A percentile compares a stretch with the other conserved stretches of the same genome.
These are phyloP conservation scores for Lithocarpus polystachyus DNA, from an alignment of 306 rosid species.

Conservation along the genomic window DNA sequence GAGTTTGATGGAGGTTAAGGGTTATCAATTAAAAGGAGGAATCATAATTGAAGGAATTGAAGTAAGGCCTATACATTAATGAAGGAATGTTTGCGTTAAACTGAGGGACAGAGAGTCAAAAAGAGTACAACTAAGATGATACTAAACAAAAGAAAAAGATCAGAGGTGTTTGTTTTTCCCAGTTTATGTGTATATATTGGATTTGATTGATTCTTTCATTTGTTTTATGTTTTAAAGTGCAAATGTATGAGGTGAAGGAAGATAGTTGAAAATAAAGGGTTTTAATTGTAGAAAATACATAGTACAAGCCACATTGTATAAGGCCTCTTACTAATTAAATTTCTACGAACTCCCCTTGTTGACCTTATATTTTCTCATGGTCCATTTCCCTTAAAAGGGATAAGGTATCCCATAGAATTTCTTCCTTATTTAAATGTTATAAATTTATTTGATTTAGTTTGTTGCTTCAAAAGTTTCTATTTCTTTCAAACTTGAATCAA, in stretches of 20 bases:
- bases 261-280: neutral
- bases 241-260: neutral
- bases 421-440: no score
- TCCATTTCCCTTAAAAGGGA: no score
- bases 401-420: no score
- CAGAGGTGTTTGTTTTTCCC: neutral
- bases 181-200: neutral
- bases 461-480: no score
- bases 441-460: no score
- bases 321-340: no score
- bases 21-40: slow-evolving; percentile 60
- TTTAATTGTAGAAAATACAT: no score
- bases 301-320: no score
- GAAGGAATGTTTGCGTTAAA: neutral
- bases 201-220: neutral
- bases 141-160: neutral
- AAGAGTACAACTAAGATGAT: no score
- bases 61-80: slow-evolving; percentile 40
- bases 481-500: no score
- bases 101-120: neutral
- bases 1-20: slow-evolving; percentile 40
- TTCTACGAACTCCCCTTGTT: no score
- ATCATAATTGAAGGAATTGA: slow-evolving; percentile 58
- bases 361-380: no score
- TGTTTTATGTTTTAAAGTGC: neutral